These are phyloP conservation scores for Neonectria hederae DNA, from an alignment of 2,329 filamentous ascomycete genomes.

Conservation along the genomic window DNA sequence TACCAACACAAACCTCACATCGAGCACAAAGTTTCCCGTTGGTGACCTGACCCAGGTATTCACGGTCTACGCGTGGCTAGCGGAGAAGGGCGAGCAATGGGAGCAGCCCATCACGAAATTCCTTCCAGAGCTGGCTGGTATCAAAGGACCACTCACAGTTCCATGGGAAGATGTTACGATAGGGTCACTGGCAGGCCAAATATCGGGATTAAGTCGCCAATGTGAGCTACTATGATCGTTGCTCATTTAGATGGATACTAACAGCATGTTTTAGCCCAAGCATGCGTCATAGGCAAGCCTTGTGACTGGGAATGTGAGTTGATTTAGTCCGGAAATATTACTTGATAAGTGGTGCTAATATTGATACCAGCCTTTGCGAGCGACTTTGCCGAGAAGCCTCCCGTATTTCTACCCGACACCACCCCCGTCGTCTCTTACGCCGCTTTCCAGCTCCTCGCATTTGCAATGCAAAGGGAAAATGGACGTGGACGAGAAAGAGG, in stretches of 20 bases:
- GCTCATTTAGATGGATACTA: background rate
- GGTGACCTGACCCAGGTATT: constrained; percentile 46
- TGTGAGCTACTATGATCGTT: constrained; percentile 18
- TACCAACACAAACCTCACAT: constrained; percentile 28
- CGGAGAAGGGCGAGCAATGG: constrained; percentile 43
- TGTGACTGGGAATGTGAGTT: constrained; percentile 27
- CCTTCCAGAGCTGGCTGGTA: constrained; percentile 38
- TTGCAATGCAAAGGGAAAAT: constrained; percentile 27
- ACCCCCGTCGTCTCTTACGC: constrained; percentile 35
- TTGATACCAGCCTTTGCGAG: constrained; percentile 2
- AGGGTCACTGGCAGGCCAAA: constrained; percentile 32
- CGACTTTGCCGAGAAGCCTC: constrained; percentile 20
- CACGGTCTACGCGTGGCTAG: constrained; percentile 47
- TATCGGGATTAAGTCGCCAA: constrained; percentile 33
- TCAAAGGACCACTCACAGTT: background rate
- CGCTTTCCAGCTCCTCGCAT: constrained; percentile 32
- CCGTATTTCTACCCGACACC: constrained; percentile 32
- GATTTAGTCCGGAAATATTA: too few species aligned
- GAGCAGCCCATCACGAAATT: constrained; percentile 41
- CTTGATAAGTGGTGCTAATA: background rate
- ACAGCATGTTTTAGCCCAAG: constrained; percentile 14
- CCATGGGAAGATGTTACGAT: constrained; percentile 33
- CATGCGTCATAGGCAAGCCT: constrained; percentile 16
- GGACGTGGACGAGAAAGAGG: background rate
- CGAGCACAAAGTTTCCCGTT: constrained; percentile 40